These are phyloP conservation scores for Cryptococcus maquisensis DNA, from an alignment of 1,284 basidiomycete species.

Conservation along the genomic window DNA sequence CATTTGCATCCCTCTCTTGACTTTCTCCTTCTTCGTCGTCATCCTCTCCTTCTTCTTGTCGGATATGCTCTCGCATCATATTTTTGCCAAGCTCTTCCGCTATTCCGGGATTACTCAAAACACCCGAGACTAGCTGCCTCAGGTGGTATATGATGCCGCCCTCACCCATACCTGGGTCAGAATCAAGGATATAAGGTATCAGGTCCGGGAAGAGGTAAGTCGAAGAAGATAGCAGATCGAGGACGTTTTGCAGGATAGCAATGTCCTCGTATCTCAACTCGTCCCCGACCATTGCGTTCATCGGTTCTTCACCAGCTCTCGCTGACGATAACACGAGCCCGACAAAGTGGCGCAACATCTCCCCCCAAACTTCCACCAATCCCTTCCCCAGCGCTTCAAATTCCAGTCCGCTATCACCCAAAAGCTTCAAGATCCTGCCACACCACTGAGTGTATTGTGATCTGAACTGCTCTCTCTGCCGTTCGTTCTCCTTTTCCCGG, in stretches of 20 bases:
- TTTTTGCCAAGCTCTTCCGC: background rate
- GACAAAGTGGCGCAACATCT: constrained; percentile 4
- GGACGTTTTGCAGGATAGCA: constrained; percentile 8
- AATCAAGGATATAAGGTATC: background rate
- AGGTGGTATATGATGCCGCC: background rate
- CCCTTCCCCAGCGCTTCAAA: constrained; percentile 13
- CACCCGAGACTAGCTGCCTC: background rate
- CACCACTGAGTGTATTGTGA: constrained; percentile 7
- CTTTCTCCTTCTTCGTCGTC: background rate
- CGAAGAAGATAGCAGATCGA: constrained; percentile 12
- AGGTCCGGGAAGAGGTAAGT: constrained; percentile 20
- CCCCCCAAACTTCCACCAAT: constrained; percentile 1
- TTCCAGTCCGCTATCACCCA: constrained; percentile 9
- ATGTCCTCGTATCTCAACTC: background rate
- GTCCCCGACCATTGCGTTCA: no score
- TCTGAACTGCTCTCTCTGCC: background rate
- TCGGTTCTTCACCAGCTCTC: no score
- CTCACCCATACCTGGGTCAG: background rate
- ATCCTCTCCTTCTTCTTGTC: background rate
- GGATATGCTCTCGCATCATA: background rate
- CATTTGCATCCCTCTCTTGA: background rate
- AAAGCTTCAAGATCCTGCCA: constrained; percentile 14
- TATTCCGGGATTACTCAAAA: background rate
- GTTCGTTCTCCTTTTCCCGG: background rate
- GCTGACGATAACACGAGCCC: background rate